Evolutionary conservation across 768 basidiomycete species (phyloP).

Genomic region (Boletus fagicola): DNA sequence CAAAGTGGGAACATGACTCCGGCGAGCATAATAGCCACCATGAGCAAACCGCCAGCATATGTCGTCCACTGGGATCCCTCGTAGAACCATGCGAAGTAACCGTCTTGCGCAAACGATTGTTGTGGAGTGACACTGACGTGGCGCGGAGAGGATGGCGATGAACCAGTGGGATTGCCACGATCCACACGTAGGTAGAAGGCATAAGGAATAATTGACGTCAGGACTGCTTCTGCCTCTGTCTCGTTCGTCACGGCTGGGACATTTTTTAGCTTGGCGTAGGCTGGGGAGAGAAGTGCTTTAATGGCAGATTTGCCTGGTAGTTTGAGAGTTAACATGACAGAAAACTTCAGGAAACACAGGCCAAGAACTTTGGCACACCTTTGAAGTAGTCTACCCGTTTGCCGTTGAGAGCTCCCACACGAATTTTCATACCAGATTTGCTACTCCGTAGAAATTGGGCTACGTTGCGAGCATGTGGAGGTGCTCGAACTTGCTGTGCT

Average conservation of each 20-base stretch:
- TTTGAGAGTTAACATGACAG: not conserved
- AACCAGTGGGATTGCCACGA: slow-evolving; percentile 51
- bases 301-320: slow-evolving; percentile 83
- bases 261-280: slow-evolving; percentile 85
- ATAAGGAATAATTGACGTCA: slow-evolving; percentile 70
- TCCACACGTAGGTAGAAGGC: slow-evolving; percentile 94
- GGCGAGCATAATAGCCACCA: slow-evolving; percentile 92
- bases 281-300: slow-evolving; percentile 88
- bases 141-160: slow-evolving; percentile 68
- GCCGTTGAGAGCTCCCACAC: slow-evolving; percentile 88
- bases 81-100: slow-evolving; percentile 97
- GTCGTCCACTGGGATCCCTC: slow-evolving; percentile 93
- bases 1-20: slow-evolving; percentile 99
- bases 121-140: slow-evolving; percentile 71
- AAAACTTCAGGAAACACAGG: not conserved
- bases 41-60: slow-evolving; percentile 82
- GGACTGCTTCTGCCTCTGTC: slow-evolving; percentile 64
- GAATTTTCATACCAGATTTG: slow-evolving; percentile 82
- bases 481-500: slow-evolving; percentile 71
- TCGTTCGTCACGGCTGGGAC: slow-evolving; percentile 73
- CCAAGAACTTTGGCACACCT: slow-evolving; percentile 48
- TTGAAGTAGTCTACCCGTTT: slow-evolving; percentile 98
- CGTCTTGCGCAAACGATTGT: slow-evolving; percentile 72
- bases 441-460: slow-evolving; percentile 86
- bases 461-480: slow-evolving; percentile 75